Base-by-base conservation (phyloP, 139 green algal genomes). In the Chlorella sp. region DNA sequence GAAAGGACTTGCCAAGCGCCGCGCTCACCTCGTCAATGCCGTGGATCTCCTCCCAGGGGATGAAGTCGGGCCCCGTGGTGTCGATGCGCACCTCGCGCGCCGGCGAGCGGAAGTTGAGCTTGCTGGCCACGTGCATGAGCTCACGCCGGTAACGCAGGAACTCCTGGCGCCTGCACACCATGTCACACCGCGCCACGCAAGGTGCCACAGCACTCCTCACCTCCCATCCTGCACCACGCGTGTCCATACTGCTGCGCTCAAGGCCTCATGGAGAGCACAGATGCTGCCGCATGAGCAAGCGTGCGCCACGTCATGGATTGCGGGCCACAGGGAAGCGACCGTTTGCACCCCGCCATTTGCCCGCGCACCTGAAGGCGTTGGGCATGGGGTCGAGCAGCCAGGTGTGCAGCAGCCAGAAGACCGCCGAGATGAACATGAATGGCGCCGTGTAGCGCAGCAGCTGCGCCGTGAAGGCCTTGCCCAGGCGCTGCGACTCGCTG, bases 371-470 rank as follows among this genome's bases (percentile, higher is more conserved):
- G 77, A 85, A 84, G 61, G 74, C 64, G 73, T 88, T 86, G 50
- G 83, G 83, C 62, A 86, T 74, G 2, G 83, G 83, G 66, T 88
- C 83, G 32, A 88, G 77, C 35, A 88, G 69, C 77, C 77, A 86
- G 27, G 77, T 84, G 83, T 88, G 83, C 64, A 88, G 74, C 64
- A 88, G 35, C 83, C 79, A 85, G 79, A 88, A 88, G n/a, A 88
- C 31, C 3, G 49, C 71, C 0, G 27, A 69, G 77, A 88, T 85
- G 68, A 84, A 72, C 74, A 88, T 78, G 74, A 85, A 85, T 3
- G 83, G 83, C 29, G 80, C 74, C 1, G 83, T 85, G 77, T 83
- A 85, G 31, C 83, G 79, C 30, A 77, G 68, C 17, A 82, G 49
- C 79, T 85, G 74, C 14, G 32, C 2, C 0, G 81, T 59, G 60